Conservation (phyloP, 2,329 filamentous ascomycete genomes). For the Colletotrichum orbiculare region DNA sequence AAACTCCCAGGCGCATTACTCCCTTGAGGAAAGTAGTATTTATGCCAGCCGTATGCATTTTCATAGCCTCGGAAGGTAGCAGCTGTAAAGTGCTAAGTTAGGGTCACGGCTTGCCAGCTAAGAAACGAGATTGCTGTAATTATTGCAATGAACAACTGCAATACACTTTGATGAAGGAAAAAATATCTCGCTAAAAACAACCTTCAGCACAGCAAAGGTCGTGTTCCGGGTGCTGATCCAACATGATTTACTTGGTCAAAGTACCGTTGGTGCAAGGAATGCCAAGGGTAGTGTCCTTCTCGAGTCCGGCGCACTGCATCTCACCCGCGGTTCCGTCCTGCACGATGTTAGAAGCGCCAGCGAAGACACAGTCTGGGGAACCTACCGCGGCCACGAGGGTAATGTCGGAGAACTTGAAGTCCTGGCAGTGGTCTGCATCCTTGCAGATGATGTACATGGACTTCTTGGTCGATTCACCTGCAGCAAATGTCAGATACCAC, state of each 20-base stretch:
- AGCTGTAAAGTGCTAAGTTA: too few relatives aligned
- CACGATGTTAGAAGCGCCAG: background rate
- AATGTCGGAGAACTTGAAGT: constrained; percentile 22
- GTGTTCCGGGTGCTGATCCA: too few relatives aligned
- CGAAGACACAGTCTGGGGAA: background rate
- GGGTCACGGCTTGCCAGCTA: too few relatives aligned
- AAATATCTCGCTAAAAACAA: too few relatives aligned
- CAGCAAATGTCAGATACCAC: background rate
- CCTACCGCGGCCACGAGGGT: constrained; percentile 14
- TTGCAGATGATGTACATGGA: constrained; percentile 25
- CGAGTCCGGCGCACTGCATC: constrained; percentile 22
- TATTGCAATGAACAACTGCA: accelerated
- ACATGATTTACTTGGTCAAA: background rate
- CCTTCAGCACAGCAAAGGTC: too few relatives aligned
- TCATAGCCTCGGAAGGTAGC: too few relatives aligned
- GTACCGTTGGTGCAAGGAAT: constrained; percentile 29
- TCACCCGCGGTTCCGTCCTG: constrained; percentile 21
- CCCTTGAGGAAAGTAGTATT: too few relatives aligned
- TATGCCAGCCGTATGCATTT: too few relatives aligned
- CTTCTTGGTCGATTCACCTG: constrained; percentile 19
- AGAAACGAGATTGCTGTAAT: too few relatives aligned
- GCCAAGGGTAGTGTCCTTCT: constrained; percentile 6
- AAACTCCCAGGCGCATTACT: too few relatives aligned
- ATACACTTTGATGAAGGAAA: too few relatives aligned
- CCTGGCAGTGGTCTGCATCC: constrained; percentile 23